A percentile compares a stretch with the other conserved stretches of the same genome.
phyloP scores from a whole-genome alignment of 2,329 filamentous ascomycete genomes.

The Macroventuria anomochaeta region DNA sequence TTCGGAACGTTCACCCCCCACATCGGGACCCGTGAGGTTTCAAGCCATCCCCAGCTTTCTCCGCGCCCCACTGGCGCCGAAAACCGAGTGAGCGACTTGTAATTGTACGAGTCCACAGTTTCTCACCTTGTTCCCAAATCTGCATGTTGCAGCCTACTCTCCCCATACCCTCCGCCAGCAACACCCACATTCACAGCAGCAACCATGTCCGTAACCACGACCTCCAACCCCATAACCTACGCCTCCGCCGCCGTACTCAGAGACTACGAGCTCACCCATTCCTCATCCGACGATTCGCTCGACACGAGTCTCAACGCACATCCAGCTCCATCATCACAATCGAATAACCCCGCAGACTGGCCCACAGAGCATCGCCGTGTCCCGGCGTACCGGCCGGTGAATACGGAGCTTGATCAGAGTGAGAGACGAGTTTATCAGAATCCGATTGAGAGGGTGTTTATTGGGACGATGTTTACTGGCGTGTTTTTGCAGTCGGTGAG shows the following conservation, averaged over 20 bases:
- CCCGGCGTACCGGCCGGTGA: conserved; percentile 56
- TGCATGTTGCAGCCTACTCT: no score
- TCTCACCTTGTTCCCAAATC: not conserved
- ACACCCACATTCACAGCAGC: conserved; percentile 5
- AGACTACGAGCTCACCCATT: conserved; percentile 58
- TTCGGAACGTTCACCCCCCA: conserved; percentile 7
- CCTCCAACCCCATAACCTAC: conserved; percentile 49
- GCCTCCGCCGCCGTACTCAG: conserved; percentile 48
- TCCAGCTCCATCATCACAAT: conserved; percentile 38
- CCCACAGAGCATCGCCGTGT: conserved; percentile 56
- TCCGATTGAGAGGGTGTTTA: conserved; percentile 55
- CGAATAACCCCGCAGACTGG: conserved; percentile 50
- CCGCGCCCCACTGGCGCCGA: conserved; percentile 13
- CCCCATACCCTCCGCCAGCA: conserved; percentile 5
- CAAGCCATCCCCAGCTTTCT: conserved; percentile 7
- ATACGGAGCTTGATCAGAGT: conserved; percentile 51
- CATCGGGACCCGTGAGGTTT: not conserved
- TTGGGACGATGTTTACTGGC: conserved; percentile 59
- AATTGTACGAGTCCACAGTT: not conserved
- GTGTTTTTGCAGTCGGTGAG: conserved; percentile 54
- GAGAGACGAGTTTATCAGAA: conserved; percentile 56
- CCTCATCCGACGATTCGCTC: conserved; percentile 30
- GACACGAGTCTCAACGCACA: conserved; percentile 38
- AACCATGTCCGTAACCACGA: conserved; percentile 56
- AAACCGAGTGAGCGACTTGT: not conserved